These are phyloP conservation scores for Actinomucor elegans DNA, from an alignment of 371 early-diverging fungal species.

Conservation along the genomic window DNA sequence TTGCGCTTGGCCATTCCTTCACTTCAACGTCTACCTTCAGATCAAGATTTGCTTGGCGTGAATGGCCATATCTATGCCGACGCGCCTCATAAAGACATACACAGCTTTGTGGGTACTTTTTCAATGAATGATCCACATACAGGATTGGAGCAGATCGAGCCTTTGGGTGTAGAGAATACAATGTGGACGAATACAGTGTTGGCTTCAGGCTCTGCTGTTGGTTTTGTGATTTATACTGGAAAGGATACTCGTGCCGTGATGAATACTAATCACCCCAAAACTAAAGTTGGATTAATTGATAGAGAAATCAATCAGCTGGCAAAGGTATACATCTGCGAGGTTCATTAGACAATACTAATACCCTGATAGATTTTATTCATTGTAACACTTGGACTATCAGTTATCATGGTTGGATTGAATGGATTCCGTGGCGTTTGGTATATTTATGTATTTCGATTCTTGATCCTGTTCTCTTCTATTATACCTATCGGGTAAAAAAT, in stretches of 20 bases:
- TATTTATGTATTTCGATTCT: conserved; percentile 90
- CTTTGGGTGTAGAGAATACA: conserved; percentile 92
- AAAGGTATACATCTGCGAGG: conserved; percentile 62
- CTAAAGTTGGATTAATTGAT: conserved; percentile 97
- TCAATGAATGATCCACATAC: conserved; percentile 50
- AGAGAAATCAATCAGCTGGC: conserved; percentile 92
- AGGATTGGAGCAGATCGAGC: conserved; percentile 55
- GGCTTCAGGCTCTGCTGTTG: conserved; percentile 92
- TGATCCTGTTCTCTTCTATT: conserved; percentile 97
- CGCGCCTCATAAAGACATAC: conserved; percentile 96
- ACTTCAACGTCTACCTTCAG: conserved; percentile 69
- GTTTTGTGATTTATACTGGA: conserved; percentile 97
- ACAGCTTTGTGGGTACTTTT: conserved; percentile 91
- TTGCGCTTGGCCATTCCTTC: conserved; percentile 84
- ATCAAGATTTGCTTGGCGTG: conserved; percentile 57
- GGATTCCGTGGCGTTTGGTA: conserved; percentile 91
- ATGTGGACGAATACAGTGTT: conserved; percentile 98
- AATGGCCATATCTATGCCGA: conserved; percentile 80
- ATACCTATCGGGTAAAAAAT: conserved; percentile 88
- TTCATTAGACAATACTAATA: background rate
- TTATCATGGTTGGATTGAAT: conserved; percentile 88
- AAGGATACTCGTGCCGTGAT: conserved; percentile 96
- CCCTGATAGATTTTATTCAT: conserved; percentile 72
- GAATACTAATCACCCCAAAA: conserved; percentile 96
- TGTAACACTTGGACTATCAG: conserved; percentile 81